Base-by-base conservation (phyloP, 805 yeast genomes). In the Saccharomycopsis microspora region DNA sequence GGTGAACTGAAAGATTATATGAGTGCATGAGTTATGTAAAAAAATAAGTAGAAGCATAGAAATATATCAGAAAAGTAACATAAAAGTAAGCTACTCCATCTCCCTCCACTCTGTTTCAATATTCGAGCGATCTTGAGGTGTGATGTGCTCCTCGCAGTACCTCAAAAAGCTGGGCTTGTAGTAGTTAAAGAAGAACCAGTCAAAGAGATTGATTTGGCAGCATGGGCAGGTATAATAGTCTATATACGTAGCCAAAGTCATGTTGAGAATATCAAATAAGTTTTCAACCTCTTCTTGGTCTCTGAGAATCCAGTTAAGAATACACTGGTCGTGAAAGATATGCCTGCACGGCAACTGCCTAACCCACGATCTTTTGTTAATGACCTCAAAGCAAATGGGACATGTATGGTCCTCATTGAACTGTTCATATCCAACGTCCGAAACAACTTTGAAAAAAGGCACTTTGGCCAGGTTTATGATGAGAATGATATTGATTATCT, bases 121-220 rank as follows among this genome's bases (percentile, higher is more conserved):
- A 3, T 37, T 36, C 30, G 8, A 7, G 10, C 33, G 11, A 10
- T 41, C 30, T 19, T 41, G 41, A 4, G 8, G 31, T 8, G 45
- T 5, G 4, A 45, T 45, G 7, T 11, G 27, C 5, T 8, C 29
- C 41, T 45, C 48, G 34, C 45, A 32, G 8, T 41, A 39, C 27
- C 10, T 11, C 11, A 45, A 30, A 34, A 45, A 45, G 11, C 40
- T 28, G 28, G 48, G 48, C 35, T 45, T 45, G 36, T 45, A 45
- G 35, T 45, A 35, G n/a, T 19, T 19, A 27, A 45, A 41, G 41
- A 45, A 45, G 35, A 45, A 45, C 44, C 44, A 41, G 34, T 45
- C 48, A 30, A 45, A 45, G 29, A 45, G 4, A 32, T 45, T 45
- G 19, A 11, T 7, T 8, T 44, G 44, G 36, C 48, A 45, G 28